Evolutionary conservation across 179 eudicot species (phyloP).

Genomic region (Pouteria campechiana): DNA sequence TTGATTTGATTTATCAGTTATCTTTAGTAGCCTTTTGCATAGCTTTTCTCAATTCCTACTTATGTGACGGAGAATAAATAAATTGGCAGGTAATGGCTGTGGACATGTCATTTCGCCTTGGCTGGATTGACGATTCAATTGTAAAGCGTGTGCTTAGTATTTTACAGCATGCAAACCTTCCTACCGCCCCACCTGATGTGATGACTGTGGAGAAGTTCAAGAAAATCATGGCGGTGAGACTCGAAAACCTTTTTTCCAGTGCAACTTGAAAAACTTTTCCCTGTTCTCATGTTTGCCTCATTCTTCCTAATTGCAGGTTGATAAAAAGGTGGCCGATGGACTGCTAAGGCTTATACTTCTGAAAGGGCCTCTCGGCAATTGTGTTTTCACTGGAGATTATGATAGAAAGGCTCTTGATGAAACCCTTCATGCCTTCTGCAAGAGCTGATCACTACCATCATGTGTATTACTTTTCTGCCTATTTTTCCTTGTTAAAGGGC

Average conservation of each 20-base stretch:
- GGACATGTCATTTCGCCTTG: constrained; percentile 89
- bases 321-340: constrained; percentile 98
- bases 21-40: no score
- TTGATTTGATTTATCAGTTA: no score
- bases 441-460: constrained; percentile 51
- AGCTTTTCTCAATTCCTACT: no score
- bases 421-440: constrained; percentile 74
- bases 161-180: constrained; percentile 64
- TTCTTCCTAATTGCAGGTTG: constrained; percentile 46
- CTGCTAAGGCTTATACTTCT: constrained; percentile 85
- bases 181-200: constrained; percentile 61
- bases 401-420: constrained; percentile 73
- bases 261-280: background rate
- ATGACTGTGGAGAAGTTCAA: constrained; percentile 93
- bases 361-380: constrained; percentile 83
- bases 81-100: constrained; percentile 91
- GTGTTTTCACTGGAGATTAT: constrained; percentile 87
- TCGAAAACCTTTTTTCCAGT: background rate
- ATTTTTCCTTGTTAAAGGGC: no score
- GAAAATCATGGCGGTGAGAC: constrained; percentile 93
- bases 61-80: no score
- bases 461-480: no score
- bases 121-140: constrained; percentile 90
- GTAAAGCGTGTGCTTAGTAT: constrained; percentile 53
- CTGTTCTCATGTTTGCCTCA: background rate